A percentile compares a stretch with the other conserved stretches of the same genome.
These are phyloP conservation scores for Xylariales sp. DNA, from an alignment of 2,329 filamentous ascomycete genomes.

Conservation along the genomic window DNA sequence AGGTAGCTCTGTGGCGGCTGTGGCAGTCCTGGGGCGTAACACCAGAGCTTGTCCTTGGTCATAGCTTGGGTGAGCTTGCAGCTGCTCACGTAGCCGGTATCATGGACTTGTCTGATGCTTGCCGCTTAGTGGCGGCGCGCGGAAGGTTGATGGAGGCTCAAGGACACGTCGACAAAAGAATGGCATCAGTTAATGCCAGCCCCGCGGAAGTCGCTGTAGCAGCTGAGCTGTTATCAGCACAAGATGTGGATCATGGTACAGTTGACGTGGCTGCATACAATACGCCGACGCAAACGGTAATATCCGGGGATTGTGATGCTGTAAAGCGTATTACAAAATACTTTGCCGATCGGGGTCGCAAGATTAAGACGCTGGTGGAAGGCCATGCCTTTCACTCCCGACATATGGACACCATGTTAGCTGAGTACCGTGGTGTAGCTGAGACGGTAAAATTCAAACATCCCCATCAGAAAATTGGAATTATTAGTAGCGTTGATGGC, in stretches of 20 bases:
- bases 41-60: slow-evolving; percentile 23
- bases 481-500: slow-evolving; percentile 20
- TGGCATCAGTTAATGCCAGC: slow-evolving; percentile 23
- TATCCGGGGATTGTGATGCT: slow-evolving; percentile 19
- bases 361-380: slow-evolving; percentile 14
- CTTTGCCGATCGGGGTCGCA: slow-evolving; percentile 13
- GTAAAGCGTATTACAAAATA: slow-evolving; percentile 11
- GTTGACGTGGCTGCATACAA: slow-evolving; percentile 21
- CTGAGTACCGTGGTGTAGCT: slow-evolving; percentile 16
- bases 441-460: slow-evolving; percentile 14
- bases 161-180: slow-evolving; percentile 13
- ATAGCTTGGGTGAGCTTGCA: slow-evolving; percentile 24
- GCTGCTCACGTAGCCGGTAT: slow-evolving; percentile 26
- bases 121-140: slow-evolving; percentile 24
- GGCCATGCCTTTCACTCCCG: slow-evolving; percentile 23
- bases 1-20: slow-evolving; percentile 24
- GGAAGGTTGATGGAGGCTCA: slow-evolving; percentile 24
- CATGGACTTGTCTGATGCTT: slow-evolving; percentile 25
- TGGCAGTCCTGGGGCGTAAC: slow-evolving; percentile 25
- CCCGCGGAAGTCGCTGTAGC: slow-evolving; percentile 14
- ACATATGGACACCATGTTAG: slow-evolving; percentile 19
- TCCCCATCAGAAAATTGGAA: slow-evolving; percentile 12
- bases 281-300: slow-evolving; percentile 20
- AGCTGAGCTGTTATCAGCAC: too few species aligned
- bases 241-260: slow-evolving; percentile 10